Base-by-base conservation (phyloP, 1,139 yeast species). In the Yamadazyma friedrichii region DNA sequence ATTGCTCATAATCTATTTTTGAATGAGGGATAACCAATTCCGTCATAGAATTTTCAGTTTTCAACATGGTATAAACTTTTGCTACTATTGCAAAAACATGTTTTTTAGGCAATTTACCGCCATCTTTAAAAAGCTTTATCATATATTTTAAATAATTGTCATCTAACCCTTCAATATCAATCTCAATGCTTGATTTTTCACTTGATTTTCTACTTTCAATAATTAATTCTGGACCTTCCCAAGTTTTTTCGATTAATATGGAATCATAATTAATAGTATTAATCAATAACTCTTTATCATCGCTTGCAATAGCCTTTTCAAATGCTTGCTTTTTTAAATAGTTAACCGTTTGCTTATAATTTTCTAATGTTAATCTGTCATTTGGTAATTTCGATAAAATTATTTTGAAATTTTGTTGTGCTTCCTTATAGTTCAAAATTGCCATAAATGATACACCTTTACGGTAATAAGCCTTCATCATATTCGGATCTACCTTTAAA, bases 361-460 rank as follows among this genome's bases (percentile, higher is more conserved):
- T 79, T 40, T 74, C 77, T 45, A 74, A 70, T 1, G 96, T 91
- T 43, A 79, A 75, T 32, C 69, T 70, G 58, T 93, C 98, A 41
- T 69, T 70, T 1, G 96, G 96, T 30, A 83, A 76, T 39, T 67
- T 67, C 38, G 69, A 68, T 46, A 87, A 74, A 13, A 89, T 88
- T 11, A 59, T 55, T 52, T 80, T 82, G 58, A 88, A 82, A 62
- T 86, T 95, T 33, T 60, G 67, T 50, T 80, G 76, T 0, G 98
- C 95, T 44, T 81, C 84, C 54, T 81, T 81, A 58, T 88, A 84
- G 50, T 86, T 78, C 50, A 88, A 64, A 42, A 88, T 76, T 9
- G 96, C 95, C 63, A 83, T 79, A 47, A 80, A 67, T 0, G 97
- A 84, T 15, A 87, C 80, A 1, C 97, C 98, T 48, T 95, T 78